These are phyloP conservation scores for Rhodotorula paludigena DNA, from an alignment of 768 basidiomycete species.

Conservation along the genomic window DNA sequence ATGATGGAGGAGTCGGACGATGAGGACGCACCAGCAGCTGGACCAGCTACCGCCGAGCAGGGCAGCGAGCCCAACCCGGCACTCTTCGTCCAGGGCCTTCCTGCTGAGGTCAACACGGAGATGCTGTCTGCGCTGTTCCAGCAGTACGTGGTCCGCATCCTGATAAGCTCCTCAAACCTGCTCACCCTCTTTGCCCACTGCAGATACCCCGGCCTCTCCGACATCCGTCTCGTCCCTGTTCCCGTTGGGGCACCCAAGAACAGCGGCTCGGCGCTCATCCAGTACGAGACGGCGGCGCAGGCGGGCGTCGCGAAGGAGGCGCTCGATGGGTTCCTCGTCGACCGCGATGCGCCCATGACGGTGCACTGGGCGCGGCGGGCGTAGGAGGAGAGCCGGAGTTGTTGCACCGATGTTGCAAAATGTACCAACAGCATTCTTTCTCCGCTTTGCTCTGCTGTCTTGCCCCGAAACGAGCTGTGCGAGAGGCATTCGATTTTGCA, in stretches of 20 bases:
- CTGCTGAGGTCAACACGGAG: conserved; percentile 81
- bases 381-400: no score
- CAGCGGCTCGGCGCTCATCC: conserved; percentile 73
- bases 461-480: background rate
- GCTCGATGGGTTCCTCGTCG: conserved; percentile 76
- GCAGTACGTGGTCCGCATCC: conserved; percentile 62
- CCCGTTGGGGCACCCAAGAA: conserved; percentile 43
- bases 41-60: conserved; percentile 58
- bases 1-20: conserved; percentile 41
- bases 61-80: conserved; percentile 45
- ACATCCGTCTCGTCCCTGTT: conserved; percentile 61
- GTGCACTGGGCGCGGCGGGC: conserved; percentile 57
- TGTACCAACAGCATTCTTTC: background rate
- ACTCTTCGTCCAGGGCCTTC: conserved; percentile 76
- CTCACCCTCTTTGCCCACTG: background rate
- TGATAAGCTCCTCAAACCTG: background rate
- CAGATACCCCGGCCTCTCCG: conserved; percentile 79
- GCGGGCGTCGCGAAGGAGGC: conserved; percentile 74
- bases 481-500: no score
- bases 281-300: conserved; percentile 69
- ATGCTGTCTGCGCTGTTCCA: conserved; percentile 83
- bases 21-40: conserved; percentile 49
- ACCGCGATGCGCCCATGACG: conserved; percentile 77
- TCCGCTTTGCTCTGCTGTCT: background rate
- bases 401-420: background rate